Percentiles rank a stretch among this genome's conserved stretches.
These are phyloP conservation scores for Liquidambar formosana DNA, from an alignment of 164 flowering plant species.

Conservation along the genomic window DNA sequence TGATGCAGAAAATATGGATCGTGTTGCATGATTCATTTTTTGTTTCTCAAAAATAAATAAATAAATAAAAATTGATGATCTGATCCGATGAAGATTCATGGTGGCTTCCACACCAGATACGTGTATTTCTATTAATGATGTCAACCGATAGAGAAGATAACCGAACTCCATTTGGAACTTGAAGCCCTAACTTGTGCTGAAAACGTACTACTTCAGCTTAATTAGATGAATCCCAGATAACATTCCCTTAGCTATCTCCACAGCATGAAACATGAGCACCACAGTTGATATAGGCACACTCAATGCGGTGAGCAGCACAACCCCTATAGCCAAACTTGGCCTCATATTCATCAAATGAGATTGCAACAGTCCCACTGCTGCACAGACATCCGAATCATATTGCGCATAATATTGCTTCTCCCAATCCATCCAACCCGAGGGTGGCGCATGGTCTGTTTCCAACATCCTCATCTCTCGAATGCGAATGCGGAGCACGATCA, in stretches of 20 bases:
- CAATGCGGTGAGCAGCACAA: conserved; percentile 3
- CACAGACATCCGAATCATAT: conserved; percentile 18
- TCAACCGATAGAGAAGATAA: too few species aligned
- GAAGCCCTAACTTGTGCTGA: too few species aligned
- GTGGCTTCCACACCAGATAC: too few species aligned
- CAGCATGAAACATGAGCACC: not conserved
- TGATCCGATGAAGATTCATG: too few species aligned
- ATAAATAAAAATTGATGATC: too few species aligned
- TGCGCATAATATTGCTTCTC: conserved; percentile 19
- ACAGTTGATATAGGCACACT: conserved; percentile 16
- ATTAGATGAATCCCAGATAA: not conserved
- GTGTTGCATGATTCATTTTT: too few species aligned
- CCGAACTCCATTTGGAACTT: too few species aligned
- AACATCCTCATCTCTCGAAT: conserved; percentile 25
- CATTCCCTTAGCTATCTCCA: not conserved
- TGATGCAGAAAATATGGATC: too few species aligned
- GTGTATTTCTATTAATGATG: too few species aligned
- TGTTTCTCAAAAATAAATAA: too few species aligned
- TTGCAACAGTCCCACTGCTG: conserved; percentile 23
- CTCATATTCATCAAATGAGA: conserved; percentile 20
- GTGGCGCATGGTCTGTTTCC: conserved; percentile 12
- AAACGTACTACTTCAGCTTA: too few species aligned
- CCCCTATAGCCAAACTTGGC: conserved; percentile 24
- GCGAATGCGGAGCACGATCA: conserved; percentile 27
- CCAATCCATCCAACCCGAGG: conserved; percentile 31